These are phyloP conservation scores for Neoboletus brunneissimus DNA, from an alignment of 768 basidiomycete species.

Conservation along the genomic window DNA sequence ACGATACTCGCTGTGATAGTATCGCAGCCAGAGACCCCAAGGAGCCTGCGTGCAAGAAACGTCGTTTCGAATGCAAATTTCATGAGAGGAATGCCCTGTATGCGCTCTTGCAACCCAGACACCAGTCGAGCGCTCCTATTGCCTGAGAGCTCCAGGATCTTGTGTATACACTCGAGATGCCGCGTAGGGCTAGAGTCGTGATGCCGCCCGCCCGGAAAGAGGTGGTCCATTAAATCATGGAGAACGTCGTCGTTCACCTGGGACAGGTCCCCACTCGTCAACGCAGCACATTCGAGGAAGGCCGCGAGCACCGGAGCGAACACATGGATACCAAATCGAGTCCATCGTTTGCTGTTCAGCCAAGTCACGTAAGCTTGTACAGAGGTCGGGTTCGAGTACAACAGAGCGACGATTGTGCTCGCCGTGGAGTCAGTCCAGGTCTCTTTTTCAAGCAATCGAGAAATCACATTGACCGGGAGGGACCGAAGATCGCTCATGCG, in stretches of 20 bases:
- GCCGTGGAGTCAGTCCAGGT: slow-evolving; percentile 45
- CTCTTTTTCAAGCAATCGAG: slow-evolving; percentile 39
- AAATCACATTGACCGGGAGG: slow-evolving; percentile 26
- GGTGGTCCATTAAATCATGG: slow-evolving; percentile 28
- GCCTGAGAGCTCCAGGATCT: slow-evolving; percentile 28
- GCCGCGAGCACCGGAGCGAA: slow-evolving; percentile 43
- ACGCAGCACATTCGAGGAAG: slow-evolving; percentile 42
- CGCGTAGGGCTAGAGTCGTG: neutral
- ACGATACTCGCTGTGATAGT: slow-evolving; percentile 33
- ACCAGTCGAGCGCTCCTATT: slow-evolving; percentile 18
- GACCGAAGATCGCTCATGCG: neutral
- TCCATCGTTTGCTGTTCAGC: slow-evolving; percentile 32
- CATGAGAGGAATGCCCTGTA: slow-evolving; percentile 27
- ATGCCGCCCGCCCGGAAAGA: slow-evolving; percentile 10
- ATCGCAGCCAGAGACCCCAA: slow-evolving; percentile 21
- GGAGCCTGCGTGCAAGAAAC: slow-evolving; percentile 32
- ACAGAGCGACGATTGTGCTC: slow-evolving; percentile 40
- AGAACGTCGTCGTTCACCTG: slow-evolving; percentile 28
- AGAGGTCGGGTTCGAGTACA: slow-evolving; percentile 40
- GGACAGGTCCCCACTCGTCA: slow-evolving; percentile 19
- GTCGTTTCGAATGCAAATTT: slow-evolving; percentile 32
- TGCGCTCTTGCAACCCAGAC: slow-evolving; percentile 23
- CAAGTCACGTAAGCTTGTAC: slow-evolving; percentile 35
- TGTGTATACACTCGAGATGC: slow-evolving; percentile 28
- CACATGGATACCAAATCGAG: slow-evolving; percentile 17